Evolutionary conservation across 2,329 filamentous ascomycete species (phyloP), one percentile per base, ranked within the genome.

Genomic region (Colletotrichum sp.): DNA sequence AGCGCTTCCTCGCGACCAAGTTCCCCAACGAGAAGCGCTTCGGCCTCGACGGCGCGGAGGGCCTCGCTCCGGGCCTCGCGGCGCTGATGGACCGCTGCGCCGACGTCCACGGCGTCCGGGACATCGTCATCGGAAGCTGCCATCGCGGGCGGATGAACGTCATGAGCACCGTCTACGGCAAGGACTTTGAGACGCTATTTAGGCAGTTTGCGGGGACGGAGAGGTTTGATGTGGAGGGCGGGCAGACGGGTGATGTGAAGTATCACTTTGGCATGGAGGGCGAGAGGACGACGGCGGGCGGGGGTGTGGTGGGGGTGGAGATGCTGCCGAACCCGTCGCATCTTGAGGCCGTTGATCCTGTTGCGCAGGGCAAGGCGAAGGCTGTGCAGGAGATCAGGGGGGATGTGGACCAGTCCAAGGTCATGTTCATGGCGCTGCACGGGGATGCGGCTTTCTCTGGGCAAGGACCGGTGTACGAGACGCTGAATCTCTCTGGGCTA

Each of bases 241-340:
- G 72, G 6, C 64, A 66, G 72, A 98, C 96, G 72, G 97, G 97
- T 79, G 97, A 99, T 84, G 97, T 99, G 85, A 99, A 99, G 87
- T 99, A 99, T 87, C 97, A 99, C 87, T 88, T 98, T 80, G 97
- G 97, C 82, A 98, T 98, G 96, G 98, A 98, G 89, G 98, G 98
- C 78, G 96, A 98, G 88, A 94, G 97, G 76, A 96, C 96, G 67
- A 99, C 97, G 11, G 96, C 97, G 72, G 98, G 96, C 38, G 97
- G 97, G 79, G 98, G 98, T 91, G 96, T 96, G 76, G 96, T 99
- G 12, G 96, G 98, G 87, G 92, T 99, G 67, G 99, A 97, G 75
- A 91, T 99, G 68, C 96, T 99, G 73, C 96, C 97, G 86, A 99
- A 99, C 85, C 97, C 97, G 36, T 99, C 97, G 67, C 97, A 99